phyloP scores from a whole-genome alignment of 352 stramenopile species.

The Phytophthora citrophthora region DNA sequence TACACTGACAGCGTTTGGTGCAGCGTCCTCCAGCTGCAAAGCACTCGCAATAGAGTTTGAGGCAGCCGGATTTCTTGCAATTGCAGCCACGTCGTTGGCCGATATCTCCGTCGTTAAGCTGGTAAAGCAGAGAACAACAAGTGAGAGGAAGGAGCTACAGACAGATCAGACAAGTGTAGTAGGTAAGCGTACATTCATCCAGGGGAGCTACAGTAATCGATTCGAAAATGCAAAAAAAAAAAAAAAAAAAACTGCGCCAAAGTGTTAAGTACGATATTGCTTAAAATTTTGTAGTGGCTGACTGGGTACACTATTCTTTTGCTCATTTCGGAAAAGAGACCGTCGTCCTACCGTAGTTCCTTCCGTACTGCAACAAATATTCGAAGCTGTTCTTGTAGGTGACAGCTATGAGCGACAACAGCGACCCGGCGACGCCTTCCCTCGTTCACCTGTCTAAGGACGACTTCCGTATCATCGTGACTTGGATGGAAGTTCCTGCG shows the following conservation, averaged over 20 bases:
- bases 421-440: no score
- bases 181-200: conserved; percentile 18
- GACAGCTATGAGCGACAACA: neutral
- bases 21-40: conserved; percentile 66
- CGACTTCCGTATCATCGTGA: neutral
- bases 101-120: conserved; percentile 1
- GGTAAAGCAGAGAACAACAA: conserved; percentile 20
- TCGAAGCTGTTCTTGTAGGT: no score
- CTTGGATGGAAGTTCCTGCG: neutral
- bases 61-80: conserved; percentile 96
- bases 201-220: neutral
- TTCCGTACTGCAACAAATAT: no score
- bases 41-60: conserved; percentile 94
- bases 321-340: no score
- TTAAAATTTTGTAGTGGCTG: no score
- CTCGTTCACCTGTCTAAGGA: neutral
- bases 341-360: no score
- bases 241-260: conserved; percentile 41
- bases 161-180: neutral
- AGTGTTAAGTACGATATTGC: no score
- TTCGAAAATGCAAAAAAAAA: no score
- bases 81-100: conserved; percentile 83
- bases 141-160: neutral
- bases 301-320: no score
- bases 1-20: conserved; percentile 72